These are phyloP conservation scores for Curvularia eragrostidis DNA, from an alignment of 2,329 filamentous ascomycete species.

Conservation along the genomic window DNA sequence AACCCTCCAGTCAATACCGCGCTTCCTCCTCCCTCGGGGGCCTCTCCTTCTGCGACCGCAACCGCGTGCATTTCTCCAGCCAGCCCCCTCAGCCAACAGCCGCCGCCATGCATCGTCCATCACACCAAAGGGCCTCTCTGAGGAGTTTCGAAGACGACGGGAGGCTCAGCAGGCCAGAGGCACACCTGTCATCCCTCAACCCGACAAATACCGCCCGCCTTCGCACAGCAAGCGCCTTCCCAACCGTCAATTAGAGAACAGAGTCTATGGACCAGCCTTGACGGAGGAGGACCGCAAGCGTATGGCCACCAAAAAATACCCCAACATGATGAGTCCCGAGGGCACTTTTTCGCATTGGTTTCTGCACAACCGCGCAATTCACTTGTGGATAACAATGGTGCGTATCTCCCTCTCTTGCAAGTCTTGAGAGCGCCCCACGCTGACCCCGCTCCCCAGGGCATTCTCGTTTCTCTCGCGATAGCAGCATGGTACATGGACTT, in stretches of 20 bases:
- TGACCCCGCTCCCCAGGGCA: conserved; percentile 57
- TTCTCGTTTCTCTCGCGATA: conserved; percentile 71
- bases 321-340: conserved; percentile 84
- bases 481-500: conserved; percentile 82
- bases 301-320: conserved; percentile 77
- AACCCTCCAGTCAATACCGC: conserved; percentile 43
- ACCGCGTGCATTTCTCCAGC: conserved; percentile 26
- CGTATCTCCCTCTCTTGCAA: conserved; percentile 9
- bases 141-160: conserved; percentile 38
- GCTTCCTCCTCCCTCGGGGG: conserved; percentile 43
- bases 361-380: conserved; percentile 75
- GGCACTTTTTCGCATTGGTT: conserved; percentile 87
- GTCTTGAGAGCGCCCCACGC: background rate
- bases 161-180: conserved; percentile 42
- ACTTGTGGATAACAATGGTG: conserved; percentile 85
- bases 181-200: conserved; percentile 75
- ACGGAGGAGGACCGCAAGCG: conserved; percentile 69
- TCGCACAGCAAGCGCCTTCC: conserved; percentile 80
- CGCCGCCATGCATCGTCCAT: conserved; percentile 44
- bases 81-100: conserved; percentile 18
- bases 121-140: conserved; percentile 37
- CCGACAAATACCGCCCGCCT: conserved; percentile 87
- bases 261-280: conserved; percentile 77
- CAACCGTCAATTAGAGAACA: conserved; percentile 61
- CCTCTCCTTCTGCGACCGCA: conserved; percentile 34